Conservation (phyloP, 495 filamentous ascomycete genomes). For the Elasticomyces elasticus region DNA sequence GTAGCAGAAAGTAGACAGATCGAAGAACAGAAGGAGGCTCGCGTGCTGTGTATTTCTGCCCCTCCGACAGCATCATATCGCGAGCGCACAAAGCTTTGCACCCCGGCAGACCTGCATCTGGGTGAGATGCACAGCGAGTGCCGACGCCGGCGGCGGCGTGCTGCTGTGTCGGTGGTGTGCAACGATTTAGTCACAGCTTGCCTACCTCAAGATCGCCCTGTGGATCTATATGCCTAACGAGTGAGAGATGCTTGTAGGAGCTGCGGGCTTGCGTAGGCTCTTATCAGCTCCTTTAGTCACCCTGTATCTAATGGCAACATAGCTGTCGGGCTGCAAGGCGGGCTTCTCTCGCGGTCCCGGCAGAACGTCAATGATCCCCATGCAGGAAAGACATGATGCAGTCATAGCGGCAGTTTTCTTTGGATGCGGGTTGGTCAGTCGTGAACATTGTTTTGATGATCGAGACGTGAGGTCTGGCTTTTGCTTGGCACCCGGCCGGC, state of each 20-base stretch:
- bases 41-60: too few species aligned
- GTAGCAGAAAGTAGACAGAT: background rate
- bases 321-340: background rate
- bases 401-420: too few species aligned
- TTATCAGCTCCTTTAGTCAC: background rate
- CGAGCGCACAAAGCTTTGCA: too few species aligned
- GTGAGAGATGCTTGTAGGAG: background rate
- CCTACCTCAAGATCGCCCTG: background rate
- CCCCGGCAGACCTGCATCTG: too few species aligned
- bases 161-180: background rate
- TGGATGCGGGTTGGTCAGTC: too few species aligned
- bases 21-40: background rate
- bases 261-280: background rate
- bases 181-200: slow-evolving; percentile 5
- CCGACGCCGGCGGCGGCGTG: background rate
- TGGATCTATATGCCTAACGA: background rate
- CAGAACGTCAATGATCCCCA: background rate
- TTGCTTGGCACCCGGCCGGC: too few species aligned
- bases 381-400: too few species aligned
- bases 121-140: background rate
- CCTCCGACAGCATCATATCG: too few species aligned
- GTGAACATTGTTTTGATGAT: too few species aligned
- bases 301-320: background rate
- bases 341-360: background rate
- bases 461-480: too few species aligned